Evolutionary conservation across 805 yeast species (phyloP).

Genomic region (Saccharomycopsis fodiens): DNA sequence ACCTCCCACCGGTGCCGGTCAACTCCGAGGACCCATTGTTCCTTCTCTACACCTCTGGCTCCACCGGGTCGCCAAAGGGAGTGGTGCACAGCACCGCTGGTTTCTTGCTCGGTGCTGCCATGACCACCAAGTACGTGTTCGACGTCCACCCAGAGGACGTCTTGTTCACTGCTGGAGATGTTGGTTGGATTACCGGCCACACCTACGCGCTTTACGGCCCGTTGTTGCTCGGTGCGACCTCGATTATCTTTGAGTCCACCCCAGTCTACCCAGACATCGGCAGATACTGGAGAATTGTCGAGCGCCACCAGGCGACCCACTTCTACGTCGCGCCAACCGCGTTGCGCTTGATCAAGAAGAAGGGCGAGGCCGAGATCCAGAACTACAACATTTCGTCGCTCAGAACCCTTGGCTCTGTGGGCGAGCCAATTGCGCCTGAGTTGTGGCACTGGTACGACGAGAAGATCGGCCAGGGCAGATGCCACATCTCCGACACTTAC

Average conservation of each 20-base stretch:
- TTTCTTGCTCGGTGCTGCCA: constrained; percentile 83
- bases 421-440: constrained; percentile 97
- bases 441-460: constrained; percentile 98
- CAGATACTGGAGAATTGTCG: constrained; percentile 95
- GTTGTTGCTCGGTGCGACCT: constrained; percentile 76
- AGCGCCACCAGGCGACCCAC: constrained; percentile 84
- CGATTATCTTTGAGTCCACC: constrained; percentile 93
- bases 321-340: constrained; percentile 99
- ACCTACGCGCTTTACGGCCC: constrained; percentile 96
- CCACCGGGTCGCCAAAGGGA: constrained; percentile 98
- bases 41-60: constrained; percentile 93
- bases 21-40: constrained; percentile 92
- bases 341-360: constrained; percentile 79
- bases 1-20: constrained; percentile 81
- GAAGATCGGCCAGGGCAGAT: constrained; percentile 79
- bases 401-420: constrained; percentile 93
- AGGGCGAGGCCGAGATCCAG: constrained; percentile 78
- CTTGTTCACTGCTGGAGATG: constrained; percentile 94
- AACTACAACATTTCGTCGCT: constrained; percentile 78
- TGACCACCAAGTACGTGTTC: constrained; percentile 88
- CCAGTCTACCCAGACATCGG: constrained; percentile 95
- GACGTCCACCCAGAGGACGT: constrained; percentile 86
- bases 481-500: constrained; percentile 92
- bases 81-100: constrained; percentile 95
- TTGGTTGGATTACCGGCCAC: constrained; percentile 99